Base-by-base conservation (phyloP, 768 basidiomycete species). In the Leccinum uliginosum region DNA sequence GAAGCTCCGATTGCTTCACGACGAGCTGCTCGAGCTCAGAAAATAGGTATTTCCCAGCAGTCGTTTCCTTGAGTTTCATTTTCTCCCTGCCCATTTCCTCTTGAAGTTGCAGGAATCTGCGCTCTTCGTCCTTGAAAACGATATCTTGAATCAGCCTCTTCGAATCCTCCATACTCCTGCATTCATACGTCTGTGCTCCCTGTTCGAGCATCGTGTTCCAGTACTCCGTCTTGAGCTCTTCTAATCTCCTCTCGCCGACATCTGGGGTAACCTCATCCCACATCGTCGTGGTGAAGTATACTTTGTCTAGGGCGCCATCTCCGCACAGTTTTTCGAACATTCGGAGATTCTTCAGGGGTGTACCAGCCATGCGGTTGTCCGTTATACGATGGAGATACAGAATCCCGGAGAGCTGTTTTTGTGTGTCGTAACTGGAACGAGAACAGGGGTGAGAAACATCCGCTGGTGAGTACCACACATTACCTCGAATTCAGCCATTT, bases 371-470 rank as follows among this genome's bases (percentile, higher is more conserved):
- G 1, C 75, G 67, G 50, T 71, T 71, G 44, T 76, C 74, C 8
- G 73, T 65, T 38, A 78, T 78, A 15, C 73, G 68, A 55, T 78
- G 76, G 14, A 77, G 56, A 55, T 76, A 78, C 19, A 78, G 17
- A 26, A 78, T 67, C 2, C 70, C 75, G 9, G 70, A 60, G 1
- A 78, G 66, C n/a, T 56, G 45, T 9, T 57, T 62, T 3, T 50
- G 4, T 10, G 46, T 45, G 10, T 35, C 44, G 26, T 62, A 59
- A n/a, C 62, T 67, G 23, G 15, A 19, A 38, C 15, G n/a, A 9
- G 23, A 14, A 11, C 14, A 29, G 26, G 1, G 15, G 17, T n/a
- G 23, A 23, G 6, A 40, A 40, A 40, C 38, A 40, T n/a, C 2
- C 38, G 1, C n/a, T 40, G 21, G 30, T 27, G 24, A 64, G 34